Evolutionary conservation across 2,329 filamentous ascomycete species (phyloP).

Genomic region (Trichoderma asperellum): DNA sequence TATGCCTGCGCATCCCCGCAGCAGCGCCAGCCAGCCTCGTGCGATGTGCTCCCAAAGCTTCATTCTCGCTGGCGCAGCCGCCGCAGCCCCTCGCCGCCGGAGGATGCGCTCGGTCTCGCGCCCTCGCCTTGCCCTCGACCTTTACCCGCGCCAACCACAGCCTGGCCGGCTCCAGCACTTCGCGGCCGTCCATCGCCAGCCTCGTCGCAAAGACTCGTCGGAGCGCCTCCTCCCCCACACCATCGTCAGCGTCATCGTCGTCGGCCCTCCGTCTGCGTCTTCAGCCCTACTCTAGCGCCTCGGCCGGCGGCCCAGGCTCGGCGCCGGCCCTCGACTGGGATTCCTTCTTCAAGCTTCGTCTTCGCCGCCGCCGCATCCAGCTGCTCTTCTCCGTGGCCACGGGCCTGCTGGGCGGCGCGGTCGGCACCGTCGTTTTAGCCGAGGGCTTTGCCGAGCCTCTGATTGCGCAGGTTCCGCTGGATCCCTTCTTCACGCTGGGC

Average conservation of each 20-base stretch:
- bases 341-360: constrained; percentile 87
- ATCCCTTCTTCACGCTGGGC: constrained; percentile 84
- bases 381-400: constrained; percentile 73
- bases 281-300: constrained; percentile 29
- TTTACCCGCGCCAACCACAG: constrained; percentile 20
- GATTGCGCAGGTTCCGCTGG: constrained; percentile 74
- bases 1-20: constrained; percentile 41
- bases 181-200: constrained; percentile 23
- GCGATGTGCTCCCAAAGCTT: constrained; percentile 37
- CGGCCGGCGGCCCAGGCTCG: neutral
- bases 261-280: constrained; percentile 29
- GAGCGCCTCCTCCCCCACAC: constrained; percentile 21
- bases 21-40: constrained; percentile 34
- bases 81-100: constrained; percentile 30
- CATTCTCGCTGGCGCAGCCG: constrained; percentile 35
- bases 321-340: constrained; percentile 72
- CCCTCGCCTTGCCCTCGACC: neutral
- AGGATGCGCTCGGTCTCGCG: constrained; percentile 29
- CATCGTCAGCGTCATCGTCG: neutral
- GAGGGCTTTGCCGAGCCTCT: constrained; percentile 73
- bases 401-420: constrained; percentile 63
- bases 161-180: neutral
- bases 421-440: constrained; percentile 68
- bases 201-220: constrained; percentile 11
- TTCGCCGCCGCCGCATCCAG: constrained; percentile 81